Conservation (phyloP, 768 basidiomycete species). For the Crucibulum laeve region DNA sequence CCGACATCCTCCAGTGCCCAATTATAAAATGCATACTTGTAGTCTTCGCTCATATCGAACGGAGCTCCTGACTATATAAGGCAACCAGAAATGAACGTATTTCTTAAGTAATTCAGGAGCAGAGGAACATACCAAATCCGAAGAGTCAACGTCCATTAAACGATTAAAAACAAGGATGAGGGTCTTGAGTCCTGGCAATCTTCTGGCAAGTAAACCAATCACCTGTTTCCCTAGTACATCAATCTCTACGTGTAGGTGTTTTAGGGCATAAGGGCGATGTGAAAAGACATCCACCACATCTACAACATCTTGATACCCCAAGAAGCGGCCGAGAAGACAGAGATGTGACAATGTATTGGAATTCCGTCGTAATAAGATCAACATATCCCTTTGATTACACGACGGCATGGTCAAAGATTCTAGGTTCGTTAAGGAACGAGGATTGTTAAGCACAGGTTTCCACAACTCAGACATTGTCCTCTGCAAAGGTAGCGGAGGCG, state of each 20-base stretch:
- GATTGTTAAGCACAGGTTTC: background rate
- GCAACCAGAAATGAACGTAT: background rate
- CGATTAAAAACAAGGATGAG: slow-evolving; percentile 15
- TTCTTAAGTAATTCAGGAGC: background rate
- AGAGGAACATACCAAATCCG: background rate
- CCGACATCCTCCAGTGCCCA: background rate
- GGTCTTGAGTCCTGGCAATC: slow-evolving; percentile 16
- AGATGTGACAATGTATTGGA: slow-evolving; percentile 20
- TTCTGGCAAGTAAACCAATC: slow-evolving; percentile 14
- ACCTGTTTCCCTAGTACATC: slow-evolving; percentile 9
- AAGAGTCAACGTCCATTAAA: no score
- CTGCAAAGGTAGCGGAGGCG: slow-evolving; percentile 3
- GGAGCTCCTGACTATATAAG: background rate
- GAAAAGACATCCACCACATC: slow-evolving; percentile 18
- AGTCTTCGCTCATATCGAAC: background rate
- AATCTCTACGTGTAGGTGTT: slow-evolving; percentile 19
- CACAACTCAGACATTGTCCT: background rate
- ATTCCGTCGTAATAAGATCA: slow-evolving; percentile 17
- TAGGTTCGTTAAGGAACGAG: slow-evolving; percentile 8
- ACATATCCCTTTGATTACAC: slow-evolving; percentile 11
- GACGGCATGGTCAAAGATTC: slow-evolving; percentile 20
- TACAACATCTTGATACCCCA: slow-evolving; percentile 15
- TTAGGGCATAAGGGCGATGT: slow-evolving; percentile 14
- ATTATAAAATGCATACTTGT: background rate
- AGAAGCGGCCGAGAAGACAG: slow-evolving; percentile 16